Evolutionary conservation across 768 basidiomycete species (phyloP).

Genomic region (Boletus rex-veris): DNA sequence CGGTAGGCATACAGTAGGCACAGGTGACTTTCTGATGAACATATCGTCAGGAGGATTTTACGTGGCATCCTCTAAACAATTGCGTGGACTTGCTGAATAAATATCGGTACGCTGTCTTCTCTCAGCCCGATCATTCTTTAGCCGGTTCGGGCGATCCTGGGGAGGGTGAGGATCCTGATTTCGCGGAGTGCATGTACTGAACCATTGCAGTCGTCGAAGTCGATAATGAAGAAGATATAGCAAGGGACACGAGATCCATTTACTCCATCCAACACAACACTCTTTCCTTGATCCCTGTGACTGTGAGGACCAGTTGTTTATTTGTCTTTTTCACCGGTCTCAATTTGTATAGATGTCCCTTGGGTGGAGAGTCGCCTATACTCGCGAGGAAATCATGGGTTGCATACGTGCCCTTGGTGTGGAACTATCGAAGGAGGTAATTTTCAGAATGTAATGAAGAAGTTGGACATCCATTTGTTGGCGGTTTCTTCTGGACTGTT

Average conservation of each 20-base stretch:
- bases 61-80: conserved; percentile 65
- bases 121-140: conserved; percentile 55
- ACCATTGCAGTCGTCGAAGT: conserved; percentile 14
- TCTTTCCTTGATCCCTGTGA: conserved; percentile 25
- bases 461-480: background rate
- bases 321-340: conserved; percentile 4
- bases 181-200: background rate
- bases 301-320: conserved; percentile 15
- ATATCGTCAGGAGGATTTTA: conserved; percentile 61
- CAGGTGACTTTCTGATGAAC: conserved; percentile 1
- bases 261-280: conserved; percentile 20
- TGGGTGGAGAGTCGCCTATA: conserved; percentile 30
- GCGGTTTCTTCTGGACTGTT: background rate
- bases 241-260: conserved; percentile 18
- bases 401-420: conserved; percentile 45
- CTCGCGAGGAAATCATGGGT: conserved; percentile 35
- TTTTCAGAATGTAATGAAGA: conserved; percentile 30
- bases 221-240: conserved; percentile 20
- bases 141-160: conserved; percentile 28
- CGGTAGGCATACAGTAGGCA: conserved; percentile 43
- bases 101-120: conserved; percentile 68
- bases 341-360: conserved; percentile 15
- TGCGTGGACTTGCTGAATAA: conserved; percentile 63
- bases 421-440: conserved; percentile 40
- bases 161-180: conserved; percentile 20